Percentiles rank a stretch among this genome's conserved stretches.
Evolutionary conservation across 2,329 filamentous ascomycete genomes (phyloP).

Genomic region (Botrytis pseudocinerea): DNA sequence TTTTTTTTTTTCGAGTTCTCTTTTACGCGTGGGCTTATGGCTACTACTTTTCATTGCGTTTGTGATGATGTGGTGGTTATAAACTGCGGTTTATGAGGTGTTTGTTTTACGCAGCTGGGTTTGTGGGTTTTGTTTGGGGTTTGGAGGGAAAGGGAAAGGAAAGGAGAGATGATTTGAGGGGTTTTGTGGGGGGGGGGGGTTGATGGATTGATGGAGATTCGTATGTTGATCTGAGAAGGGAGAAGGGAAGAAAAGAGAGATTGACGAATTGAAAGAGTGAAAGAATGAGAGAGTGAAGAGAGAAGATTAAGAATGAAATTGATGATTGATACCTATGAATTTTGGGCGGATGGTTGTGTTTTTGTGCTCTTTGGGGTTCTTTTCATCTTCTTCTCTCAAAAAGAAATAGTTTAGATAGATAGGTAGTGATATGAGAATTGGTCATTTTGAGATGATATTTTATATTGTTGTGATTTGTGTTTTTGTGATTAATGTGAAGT

Average conservation of each 20-base stretch:
- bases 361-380: background rate
- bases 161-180: background rate
- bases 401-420: background rate
- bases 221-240: background rate
- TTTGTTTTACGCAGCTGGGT: background rate
- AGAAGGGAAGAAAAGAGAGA: background rate
- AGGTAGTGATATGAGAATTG: background rate
- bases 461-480: background rate
- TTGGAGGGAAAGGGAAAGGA: background rate
- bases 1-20: background rate
- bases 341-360: conserved; percentile 6
- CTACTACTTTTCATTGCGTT: background rate
- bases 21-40: background rate
- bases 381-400: background rate
- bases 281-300: background rate
- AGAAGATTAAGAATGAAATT: conserved; percentile 10
- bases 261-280: background rate
- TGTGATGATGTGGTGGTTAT: conserved; percentile 2
- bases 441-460: background rate
- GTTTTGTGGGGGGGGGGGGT: too few species aligned
- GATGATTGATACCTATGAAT: conserved; percentile 19
- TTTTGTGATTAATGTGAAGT: too few species aligned
- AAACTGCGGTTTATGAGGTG: background rate
- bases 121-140: background rate
- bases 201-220: background rate